Evolutionary conservation across 352 stramenopile genomes (phyloP), one percentile per base, ranked within the genome.

Genomic region (Phytopythium delawarense): DNA sequence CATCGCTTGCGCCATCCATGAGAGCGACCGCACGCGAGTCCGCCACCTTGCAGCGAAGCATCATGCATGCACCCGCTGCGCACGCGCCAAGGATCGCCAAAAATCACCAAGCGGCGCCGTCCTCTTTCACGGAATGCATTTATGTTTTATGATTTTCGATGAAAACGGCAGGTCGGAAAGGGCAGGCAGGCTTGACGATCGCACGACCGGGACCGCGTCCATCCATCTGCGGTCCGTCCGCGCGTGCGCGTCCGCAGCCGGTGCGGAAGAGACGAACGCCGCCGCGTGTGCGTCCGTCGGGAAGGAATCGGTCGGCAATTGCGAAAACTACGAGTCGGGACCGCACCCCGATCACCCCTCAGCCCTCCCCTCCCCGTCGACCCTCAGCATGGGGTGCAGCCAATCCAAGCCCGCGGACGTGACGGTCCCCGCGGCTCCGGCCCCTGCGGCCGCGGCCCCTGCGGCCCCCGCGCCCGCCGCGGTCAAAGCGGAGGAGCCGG

Each of bases 341-440:
- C 12, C 25, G 3, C 25, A 30, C 25, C 25, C 25, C 25, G 25
- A 4, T 30, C 25, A 30, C 3, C 25, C 1, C 39, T 15, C 4
- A 44, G 39, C n/a, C n/a, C n/a, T n/a, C n/a, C 39, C 42, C 23
- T 7, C 9, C 11, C 7, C 39, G 44, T 49, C 25, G 44, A 49
- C 44, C n/a, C 7, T 32, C 49, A 44, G 35, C 0, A 78, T 79
- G 71, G 71, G 71, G n/a, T 79, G 71, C 68, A 76, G 51, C 46
- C 71, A 79, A 37, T 76, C 68, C 60, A 79, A 79, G 56, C 25
- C 71, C 16, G 42, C 66, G 8, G 71, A 79, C 51, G 69, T 74
- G 52, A 25, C 53, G 28, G 28, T 57, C 20, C 46, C 52, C 16
- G 60, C 59, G 7, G 46, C 61, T 16, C 45, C 66, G 16, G 42